These are phyloP conservation scores for Phycomyces nitens DNA, from an alignment of 192 early-diverging fungal species.

Conservation along the genomic window DNA sequence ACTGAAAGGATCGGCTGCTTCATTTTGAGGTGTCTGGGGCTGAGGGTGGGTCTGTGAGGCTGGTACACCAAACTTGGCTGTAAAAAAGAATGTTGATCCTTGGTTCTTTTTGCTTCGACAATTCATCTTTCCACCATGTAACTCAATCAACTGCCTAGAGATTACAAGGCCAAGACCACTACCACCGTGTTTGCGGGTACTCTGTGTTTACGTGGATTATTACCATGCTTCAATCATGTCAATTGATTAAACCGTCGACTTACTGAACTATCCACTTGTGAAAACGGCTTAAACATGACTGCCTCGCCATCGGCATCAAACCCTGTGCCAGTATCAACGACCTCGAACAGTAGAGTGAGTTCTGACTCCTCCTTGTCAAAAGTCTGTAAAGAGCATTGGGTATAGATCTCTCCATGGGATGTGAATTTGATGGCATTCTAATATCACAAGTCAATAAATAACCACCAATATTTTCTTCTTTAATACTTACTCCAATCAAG, in stretches of 20 bases:
- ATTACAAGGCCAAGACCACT: slow-evolving; percentile 84
- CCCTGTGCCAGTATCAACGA: slow-evolving; percentile 80
- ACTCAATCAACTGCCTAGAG: slow-evolving; percentile 69
- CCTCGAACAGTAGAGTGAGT: slow-evolving; percentile 61
- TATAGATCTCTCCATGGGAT: slow-evolving; percentile 61
- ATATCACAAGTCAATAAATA: neutral
- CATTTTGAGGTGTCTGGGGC: slow-evolving; percentile 44
- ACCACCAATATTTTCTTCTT: neutral
- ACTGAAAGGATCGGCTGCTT: slow-evolving; percentile 27
- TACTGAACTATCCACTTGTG: slow-evolving; percentile 78
- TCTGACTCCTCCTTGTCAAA: slow-evolving; percentile 26
- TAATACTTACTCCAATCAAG: slow-evolving; percentile 62
- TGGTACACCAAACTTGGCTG: slow-evolving; percentile 51
- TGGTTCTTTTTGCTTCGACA: slow-evolving; percentile 65
- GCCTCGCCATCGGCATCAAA: slow-evolving; percentile 68
- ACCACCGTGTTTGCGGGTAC: slow-evolving; percentile 79
- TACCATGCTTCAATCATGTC: too few relatives aligned
- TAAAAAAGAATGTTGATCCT: slow-evolving; percentile 76
- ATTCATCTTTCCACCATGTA: slow-evolving; percentile 72
- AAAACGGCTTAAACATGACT: slow-evolving; percentile 77
- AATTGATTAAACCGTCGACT: neutral
- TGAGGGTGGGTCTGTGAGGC: slow-evolving; percentile 27
- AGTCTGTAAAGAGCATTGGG: slow-evolving; percentile 46
- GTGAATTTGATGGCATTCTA: slow-evolving; percentile 87
- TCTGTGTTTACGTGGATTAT: slow-evolving; percentile 11